Conservation (phyloP, 768 basidiomycete species). For the Pholiota microspora region DNA sequence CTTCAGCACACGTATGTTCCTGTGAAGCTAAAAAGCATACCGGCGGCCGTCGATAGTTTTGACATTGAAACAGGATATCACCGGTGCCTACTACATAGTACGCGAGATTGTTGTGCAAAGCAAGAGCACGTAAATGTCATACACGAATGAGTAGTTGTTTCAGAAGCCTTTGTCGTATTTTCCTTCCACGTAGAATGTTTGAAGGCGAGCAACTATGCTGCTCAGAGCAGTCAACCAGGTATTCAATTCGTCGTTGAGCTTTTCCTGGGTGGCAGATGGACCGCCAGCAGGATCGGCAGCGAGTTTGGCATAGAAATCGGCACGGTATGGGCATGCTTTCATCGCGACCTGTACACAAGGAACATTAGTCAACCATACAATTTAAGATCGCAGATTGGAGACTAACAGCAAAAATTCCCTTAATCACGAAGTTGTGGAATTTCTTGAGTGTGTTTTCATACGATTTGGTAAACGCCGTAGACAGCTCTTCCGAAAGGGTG, state of each 20-base stretch:
- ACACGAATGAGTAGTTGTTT: not conserved
- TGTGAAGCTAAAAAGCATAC: not conserved
- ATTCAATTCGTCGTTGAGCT: constrained; percentile 55
- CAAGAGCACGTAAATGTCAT: not conserved
- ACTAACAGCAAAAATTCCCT: constrained; percentile 57
- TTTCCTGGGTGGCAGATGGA: constrained; percentile 39
- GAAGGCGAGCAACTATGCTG: constrained; percentile 50
- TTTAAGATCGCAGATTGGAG: not conserved
- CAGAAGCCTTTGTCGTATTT: constrained; percentile 52
- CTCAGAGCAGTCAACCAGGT: constrained; percentile 68
- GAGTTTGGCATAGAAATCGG: constrained; percentile 67
- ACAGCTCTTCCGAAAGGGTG: constrained; percentile 63
- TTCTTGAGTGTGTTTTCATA: constrained; percentile 84
- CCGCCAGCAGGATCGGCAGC: constrained; percentile 58
- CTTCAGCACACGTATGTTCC: not conserved
- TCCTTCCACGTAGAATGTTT: constrained; percentile 60
- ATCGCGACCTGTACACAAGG: constrained; percentile 47
- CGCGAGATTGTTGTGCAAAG: not conserved
- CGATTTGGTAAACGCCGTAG: constrained; percentile 70
- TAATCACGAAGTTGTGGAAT: constrained; percentile 79
- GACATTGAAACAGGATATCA: not conserved
- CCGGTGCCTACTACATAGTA: not conserved
- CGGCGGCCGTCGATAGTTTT: not conserved
- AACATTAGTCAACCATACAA: not conserved
- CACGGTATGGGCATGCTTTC: constrained; percentile 66